Base-by-base conservation (phyloP, 2,329 filamentous ascomycete species). In the Nemania diffusa region DNA sequence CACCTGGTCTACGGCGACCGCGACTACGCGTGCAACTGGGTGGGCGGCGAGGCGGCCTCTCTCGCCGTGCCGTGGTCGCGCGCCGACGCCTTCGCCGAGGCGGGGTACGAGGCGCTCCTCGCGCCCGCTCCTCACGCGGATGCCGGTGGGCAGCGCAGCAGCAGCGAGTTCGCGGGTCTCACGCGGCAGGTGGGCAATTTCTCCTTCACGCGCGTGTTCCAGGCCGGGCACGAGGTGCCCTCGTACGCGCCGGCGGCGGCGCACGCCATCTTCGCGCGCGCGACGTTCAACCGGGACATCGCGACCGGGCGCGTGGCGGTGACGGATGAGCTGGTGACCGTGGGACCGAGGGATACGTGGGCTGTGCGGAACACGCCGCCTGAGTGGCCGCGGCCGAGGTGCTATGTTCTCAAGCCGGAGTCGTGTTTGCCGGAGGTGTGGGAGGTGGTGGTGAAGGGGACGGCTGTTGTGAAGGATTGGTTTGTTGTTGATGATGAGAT, bases 151-250 rank as follows among this genome's bases (percentile, higher is more conserved):
- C 5, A 52, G 24, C 11, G 3, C 22, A 20, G 37, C 1, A 50
- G 44, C 6, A 13, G 3, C 8, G 44, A 37, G 24, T n/a, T 17
- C n/a, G n/a, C 17, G 26, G 91, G 90, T 9, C 84, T 86, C 67
- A 90, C 90, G 0, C 83, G 90, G 1, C 90, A 92, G 74, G 87
- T 85, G 65, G 90, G 89, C 9, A 92, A 84, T 69, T 78, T 80
- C 66, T 76, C 84, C 59, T 87, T 87, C 70, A 81, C 82, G 60
- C 81, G 65, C n/a, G 46, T 70, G 20, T 70, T 57, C 63, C 55
- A 68, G 24, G 46, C 68, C 3, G 68, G 68, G 5, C 65, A 66
- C 46, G 53, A 57, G 17, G 62, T 70, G 20, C 65, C 68, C 3
- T 37, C 57, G 2, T 65, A 68, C 40, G 37, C 53, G 57, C 67